Conservation (phyloP, 2,329 filamentous ascomycete genomes). For the Verticillium nonalfalfae region DNA sequence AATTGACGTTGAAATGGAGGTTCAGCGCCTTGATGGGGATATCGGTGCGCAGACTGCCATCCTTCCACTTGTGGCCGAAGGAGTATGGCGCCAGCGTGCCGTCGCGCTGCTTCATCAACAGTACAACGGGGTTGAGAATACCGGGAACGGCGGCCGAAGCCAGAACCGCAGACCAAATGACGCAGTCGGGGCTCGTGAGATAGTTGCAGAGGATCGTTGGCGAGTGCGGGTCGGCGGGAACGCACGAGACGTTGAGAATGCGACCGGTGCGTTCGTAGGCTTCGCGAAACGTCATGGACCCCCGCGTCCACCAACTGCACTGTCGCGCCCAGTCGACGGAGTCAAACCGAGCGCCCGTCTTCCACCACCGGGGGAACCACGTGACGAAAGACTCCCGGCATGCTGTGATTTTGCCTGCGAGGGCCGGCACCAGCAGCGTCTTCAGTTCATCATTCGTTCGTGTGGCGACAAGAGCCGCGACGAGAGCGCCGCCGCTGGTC, state of each 20-base stretch:
- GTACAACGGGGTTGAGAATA: constrained; percentile 89
- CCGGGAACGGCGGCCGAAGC: constrained; percentile 94
- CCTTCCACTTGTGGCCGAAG: constrained; percentile 99
- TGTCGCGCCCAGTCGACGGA: constrained; percentile 83
- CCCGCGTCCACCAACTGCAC: constrained; percentile 84
- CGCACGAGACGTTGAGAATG: constrained; percentile 91
- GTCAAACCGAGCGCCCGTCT: constrained; percentile 89
- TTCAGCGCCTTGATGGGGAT: constrained; percentile 93
- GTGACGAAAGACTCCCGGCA: constrained; percentile 71
- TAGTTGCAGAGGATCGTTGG: constrained; percentile 92
- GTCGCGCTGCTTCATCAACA: constrained; percentile 79
- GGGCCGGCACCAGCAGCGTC: constrained; percentile 73
- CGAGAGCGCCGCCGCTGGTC: constrained; percentile 86
- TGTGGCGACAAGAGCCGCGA: constrained; percentile 82
- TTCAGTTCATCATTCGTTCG: constrained; percentile 89
- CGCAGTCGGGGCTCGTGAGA: constrained; percentile 89
- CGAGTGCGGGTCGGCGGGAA: constrained; percentile 91
- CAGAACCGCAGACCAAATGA: constrained; percentile 95
- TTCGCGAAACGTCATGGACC: constrained; percentile 90
- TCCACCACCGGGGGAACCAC: constrained; percentile 84
- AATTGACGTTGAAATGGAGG: constrained; percentile 97
- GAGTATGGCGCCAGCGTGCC: constrained; percentile 82
- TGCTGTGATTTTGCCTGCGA: constrained; percentile 79
- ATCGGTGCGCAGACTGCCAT: constrained; percentile 88
- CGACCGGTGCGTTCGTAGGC: constrained; percentile 91